Evolutionary conservation across 2,329 filamentous ascomycete genomes (phyloP).

Genomic region (Alternaria ventricosa): DNA sequence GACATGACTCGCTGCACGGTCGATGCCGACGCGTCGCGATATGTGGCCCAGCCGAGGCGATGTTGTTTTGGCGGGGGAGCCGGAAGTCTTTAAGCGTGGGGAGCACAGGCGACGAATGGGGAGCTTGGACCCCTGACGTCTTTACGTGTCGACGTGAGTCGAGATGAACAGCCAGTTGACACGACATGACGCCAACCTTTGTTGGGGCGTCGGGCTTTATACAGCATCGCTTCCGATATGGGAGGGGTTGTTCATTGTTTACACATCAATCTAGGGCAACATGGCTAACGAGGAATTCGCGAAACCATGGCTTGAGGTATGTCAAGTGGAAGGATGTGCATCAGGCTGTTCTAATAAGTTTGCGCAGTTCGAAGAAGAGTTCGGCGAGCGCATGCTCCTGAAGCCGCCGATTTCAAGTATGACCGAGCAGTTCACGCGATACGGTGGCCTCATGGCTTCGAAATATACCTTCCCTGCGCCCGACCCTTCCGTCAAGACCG

Average conservation of each 20-base stretch:
- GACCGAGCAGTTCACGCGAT: conserved; percentile 18
- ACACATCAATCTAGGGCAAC: not conserved
- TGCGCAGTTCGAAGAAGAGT: conserved; percentile 41
- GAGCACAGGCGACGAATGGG: not conserved
- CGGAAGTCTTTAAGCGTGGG: conserved; percentile 36
- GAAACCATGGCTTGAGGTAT: conserved; percentile 37
- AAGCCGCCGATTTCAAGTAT: conserved; percentile 29
- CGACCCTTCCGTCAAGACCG: conserved; percentile 39
- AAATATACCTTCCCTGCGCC: conserved; percentile 41
- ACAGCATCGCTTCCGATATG: not conserved
- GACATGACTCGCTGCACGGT: conserved; percentile 22
- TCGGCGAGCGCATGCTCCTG: conserved; percentile 36
- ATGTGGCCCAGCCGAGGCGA: conserved; percentile 2
- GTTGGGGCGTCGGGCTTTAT: not conserved
- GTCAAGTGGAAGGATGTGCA: conserved; percentile 17
- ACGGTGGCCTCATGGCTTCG: conserved; percentile 25
- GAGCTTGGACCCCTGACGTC: conserved; percentile 14
- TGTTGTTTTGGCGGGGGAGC: conserved; percentile 18
- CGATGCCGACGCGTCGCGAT: conserved; percentile 25
- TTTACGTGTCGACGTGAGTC: not conserved
- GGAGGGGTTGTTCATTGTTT: not conserved
- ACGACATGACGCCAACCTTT: not conserved
- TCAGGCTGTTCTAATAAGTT: not conserved
- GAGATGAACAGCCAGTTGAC: not conserved
- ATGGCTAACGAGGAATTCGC: conserved; percentile 30